These are phyloP conservation scores for Starmerella potacharoeniae DNA, from an alignment of 805 yeast species.

Conservation along the genomic window DNA sequence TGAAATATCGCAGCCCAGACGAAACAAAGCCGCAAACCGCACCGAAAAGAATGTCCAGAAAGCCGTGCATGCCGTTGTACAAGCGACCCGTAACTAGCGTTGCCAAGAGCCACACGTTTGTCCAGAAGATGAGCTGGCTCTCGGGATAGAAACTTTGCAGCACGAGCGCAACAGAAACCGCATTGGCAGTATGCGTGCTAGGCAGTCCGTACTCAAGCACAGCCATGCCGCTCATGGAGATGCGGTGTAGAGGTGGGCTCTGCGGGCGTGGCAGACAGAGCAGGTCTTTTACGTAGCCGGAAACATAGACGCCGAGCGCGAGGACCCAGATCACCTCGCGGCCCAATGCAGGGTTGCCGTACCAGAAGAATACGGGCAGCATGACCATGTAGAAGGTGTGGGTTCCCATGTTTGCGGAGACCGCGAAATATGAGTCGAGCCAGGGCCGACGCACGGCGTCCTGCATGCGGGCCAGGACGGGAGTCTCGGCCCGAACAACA, in stretches of 20 bases:
- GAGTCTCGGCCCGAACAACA: conserved; percentile 53
- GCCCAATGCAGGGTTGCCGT: conserved; percentile 47
- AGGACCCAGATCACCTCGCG: conserved; percentile 57
- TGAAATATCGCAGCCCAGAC: conserved; percentile 31
- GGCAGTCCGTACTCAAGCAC: conserved; percentile 93
- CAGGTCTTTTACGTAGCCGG: conserved; percentile 72
- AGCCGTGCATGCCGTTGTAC: conserved; percentile 97
- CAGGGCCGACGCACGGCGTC: conserved; percentile 34
- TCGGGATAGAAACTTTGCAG: conserved; percentile 21
- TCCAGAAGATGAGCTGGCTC: conserved; percentile 3
- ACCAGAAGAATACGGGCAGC: conserved; percentile 79
- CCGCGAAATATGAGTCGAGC: conserved; percentile 67
- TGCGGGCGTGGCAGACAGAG: conserved; percentile 85
- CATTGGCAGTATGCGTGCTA: conserved; percentile 87
- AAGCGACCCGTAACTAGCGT: conserved; percentile 69
- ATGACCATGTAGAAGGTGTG: conserved; percentile 88
- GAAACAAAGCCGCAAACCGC: conserved; percentile 47
- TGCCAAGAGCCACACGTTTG: conserved; percentile 38
- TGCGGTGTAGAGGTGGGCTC: conserved; percentile 82
- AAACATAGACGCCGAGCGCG: conserved; percentile 43
- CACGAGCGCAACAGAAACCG: conserved; percentile 64
- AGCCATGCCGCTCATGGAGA: conserved; percentile 84
- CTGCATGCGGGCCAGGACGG: conserved; percentile 48
- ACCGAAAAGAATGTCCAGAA: conserved; percentile 63
- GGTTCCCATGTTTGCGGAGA: conserved; percentile 80